Conservation (phyloP, 345 rosid genomes). For the Dipteronia sinensis region DNA sequence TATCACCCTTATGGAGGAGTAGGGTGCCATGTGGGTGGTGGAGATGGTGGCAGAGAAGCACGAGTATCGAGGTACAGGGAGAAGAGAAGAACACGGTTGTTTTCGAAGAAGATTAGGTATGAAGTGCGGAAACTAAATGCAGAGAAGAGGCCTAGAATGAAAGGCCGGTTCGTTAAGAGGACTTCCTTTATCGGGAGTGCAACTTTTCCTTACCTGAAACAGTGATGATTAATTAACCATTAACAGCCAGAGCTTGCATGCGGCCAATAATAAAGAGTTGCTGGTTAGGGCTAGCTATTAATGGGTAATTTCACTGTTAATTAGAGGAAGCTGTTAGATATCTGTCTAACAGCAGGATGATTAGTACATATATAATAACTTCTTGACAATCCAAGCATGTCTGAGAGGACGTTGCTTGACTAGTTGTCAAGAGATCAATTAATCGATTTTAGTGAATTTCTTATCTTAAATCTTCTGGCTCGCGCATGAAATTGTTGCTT, state of each 20-base stretch:
- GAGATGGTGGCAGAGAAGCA: constrained; percentile 54
- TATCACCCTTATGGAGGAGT: constrained; percentile 15
- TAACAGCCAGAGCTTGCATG: constrained; percentile 5
- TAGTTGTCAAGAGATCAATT: constrained; percentile 1
- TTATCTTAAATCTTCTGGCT: constrained; percentile 6
- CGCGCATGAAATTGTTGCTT: neutral
- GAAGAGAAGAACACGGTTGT: constrained; percentile 61
- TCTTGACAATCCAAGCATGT: neutral
- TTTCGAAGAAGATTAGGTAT: constrained; percentile 73
- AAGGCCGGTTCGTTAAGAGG: constrained; percentile 74
- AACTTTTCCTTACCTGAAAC: constrained; percentile 15
- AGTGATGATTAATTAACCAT: neutral
- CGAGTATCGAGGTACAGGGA: constrained; percentile 59
- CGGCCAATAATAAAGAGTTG: neutral
- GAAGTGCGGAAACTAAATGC: constrained; percentile 74
- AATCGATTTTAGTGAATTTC: constrained; percentile 3
- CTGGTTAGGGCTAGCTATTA: constrained; percentile 1
- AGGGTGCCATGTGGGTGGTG: constrained; percentile 15
- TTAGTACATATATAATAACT: neutral
- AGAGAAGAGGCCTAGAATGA: constrained; percentile 71
- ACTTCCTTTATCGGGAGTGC: constrained; percentile 26
- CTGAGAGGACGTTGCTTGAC: neutral
- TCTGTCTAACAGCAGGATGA: constrained; percentile 15
- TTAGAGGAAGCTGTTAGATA: neutral
- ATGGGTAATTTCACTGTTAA: neutral